Base-by-base conservation (phyloP, 371 early-diverging fungal species). In the Actinomortierella wolfii region DNA sequence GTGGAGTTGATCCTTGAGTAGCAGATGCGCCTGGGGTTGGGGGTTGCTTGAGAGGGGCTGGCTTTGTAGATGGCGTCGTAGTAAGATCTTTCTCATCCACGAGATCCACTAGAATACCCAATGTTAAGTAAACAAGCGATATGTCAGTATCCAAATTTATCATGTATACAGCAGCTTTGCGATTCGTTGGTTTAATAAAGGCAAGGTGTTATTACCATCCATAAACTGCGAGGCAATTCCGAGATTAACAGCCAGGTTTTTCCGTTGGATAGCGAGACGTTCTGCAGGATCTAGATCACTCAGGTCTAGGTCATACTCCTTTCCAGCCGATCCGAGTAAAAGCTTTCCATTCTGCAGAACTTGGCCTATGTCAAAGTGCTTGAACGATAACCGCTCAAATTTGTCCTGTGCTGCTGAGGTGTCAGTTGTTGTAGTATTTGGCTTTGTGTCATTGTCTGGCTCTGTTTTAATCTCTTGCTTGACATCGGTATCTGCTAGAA, bases 211-310 rank as follows among this genome's bases (percentile, higher is more conserved):
- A 61, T 57, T 79, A 90, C 93, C 92, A 78, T 92, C 94, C 87
- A 95, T 89, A 68, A 96, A 92, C 67, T 95, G 90, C 42, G 89
- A 86, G 7, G 88, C 93, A 23, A 92, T 66, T n/a, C 97, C 98
- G 23, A 98, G 82, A 39, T 91, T 82, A 75, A 93, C 86, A 55
- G 83, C 89, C 41, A 98, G 82, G 68, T 92, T 90, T 57, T 89
- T 89, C 65, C 91, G 84, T 62, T 96, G 95, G 39, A 87, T 53
- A 8, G 88, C 92, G 11, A 96, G 75, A 18, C 97, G 88, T 76
- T 94, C 94, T 56, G 86, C 87, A 3, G 93, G 92, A 58, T 92
- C 91, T 81, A 95, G 80, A 40, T 91, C 90, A 42, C 82, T 80
- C 61, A 90, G 71, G 54, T 91, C 94, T 39, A 90, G 81, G 57